phyloP scores from a whole-genome alignment of 1,139 yeast genomes.

The Wickerhamomyces sp. region DNA sequence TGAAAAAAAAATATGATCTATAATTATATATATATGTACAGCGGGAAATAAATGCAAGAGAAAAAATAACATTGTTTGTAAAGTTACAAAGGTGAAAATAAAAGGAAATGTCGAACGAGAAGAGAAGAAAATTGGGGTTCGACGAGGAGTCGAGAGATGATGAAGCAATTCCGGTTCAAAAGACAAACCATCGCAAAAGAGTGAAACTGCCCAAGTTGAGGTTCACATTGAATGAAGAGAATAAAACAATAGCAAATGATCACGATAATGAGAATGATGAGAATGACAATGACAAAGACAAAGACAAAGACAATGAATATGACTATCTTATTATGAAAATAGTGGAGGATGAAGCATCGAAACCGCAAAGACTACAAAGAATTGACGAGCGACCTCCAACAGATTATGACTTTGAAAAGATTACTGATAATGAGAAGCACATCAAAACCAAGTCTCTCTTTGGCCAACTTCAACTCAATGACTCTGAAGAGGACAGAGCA shows the following conservation, averaged over 20 bases:
- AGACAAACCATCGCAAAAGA: neutral
- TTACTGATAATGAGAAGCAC: neutral
- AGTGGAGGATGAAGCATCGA: slow-evolving; percentile 9
- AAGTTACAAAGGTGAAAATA: too few species aligned
- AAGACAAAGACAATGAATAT: slow-evolving; percentile 13
- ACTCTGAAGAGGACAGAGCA: slow-evolving; percentile 7
- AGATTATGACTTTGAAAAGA: neutral
- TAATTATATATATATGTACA: neutral
- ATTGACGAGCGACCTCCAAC: neutral
- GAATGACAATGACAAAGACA: slow-evolving; percentile 13
- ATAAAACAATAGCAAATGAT: too few species aligned
- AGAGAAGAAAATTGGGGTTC: slow-evolving; percentile 25
- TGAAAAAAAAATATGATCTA: neutral
- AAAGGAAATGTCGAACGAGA: slow-evolving; percentile 6
- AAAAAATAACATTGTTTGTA: too few species aligned
- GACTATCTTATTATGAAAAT: slow-evolving; percentile 18
- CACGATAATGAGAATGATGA: slow-evolving; percentile 21
- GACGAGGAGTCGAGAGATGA: slow-evolving; percentile 17
- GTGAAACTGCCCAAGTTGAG: slow-evolving; percentile 11
- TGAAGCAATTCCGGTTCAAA: slow-evolving; percentile 3
- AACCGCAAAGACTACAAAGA: slow-evolving; percentile 4
- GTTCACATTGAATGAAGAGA: slow-evolving; percentile 5
- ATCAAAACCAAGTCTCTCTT: neutral
- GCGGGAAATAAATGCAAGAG: slow-evolving; percentile 1
- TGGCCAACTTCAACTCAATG: slow-evolving; percentile 2